A percentile compares a stretch with the other conserved stretches of the same genome.
Evolutionary conservation across 768 basidiomycete genomes (phyloP).

Genomic region (Gloeopeniophorella convolvens): DNA sequence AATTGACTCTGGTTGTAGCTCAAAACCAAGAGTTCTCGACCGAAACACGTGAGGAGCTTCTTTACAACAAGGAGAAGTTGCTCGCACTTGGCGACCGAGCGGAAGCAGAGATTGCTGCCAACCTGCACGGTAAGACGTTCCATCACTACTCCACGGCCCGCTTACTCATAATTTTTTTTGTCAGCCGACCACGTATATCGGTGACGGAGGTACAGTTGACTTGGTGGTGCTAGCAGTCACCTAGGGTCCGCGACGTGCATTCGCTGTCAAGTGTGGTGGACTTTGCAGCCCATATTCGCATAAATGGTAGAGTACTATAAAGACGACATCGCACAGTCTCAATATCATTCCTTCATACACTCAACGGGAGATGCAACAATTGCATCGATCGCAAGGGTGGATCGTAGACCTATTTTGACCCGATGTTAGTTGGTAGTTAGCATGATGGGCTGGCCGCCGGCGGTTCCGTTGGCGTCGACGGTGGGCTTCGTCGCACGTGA

Average conservation of each 20-base stretch:
- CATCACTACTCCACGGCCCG: slow-evolving; percentile 3
- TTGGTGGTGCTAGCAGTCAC: background rate
- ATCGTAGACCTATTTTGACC: too few relatives aligned
- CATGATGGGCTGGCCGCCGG: background rate
- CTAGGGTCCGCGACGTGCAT: background rate
- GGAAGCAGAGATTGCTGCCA: slow-evolving; percentile 97
- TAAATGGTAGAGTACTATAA: background rate
- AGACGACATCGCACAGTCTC: background rate
- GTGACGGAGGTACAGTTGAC: slow-evolving; percentile 33
- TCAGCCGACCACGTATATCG: slow-evolving; percentile 86
- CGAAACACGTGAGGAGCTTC: slow-evolving; percentile 94
- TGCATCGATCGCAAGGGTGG: too few relatives aligned
- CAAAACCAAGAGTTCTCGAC: slow-evolving; percentile 98
- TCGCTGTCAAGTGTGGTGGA: background rate
- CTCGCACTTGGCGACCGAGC: slow-evolving; percentile 93
- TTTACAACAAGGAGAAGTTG: slow-evolving; percentile 99
- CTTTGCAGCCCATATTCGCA: background rate
- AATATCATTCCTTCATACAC: slow-evolving; percentile 1
- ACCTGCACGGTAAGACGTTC: slow-evolving; percentile 58
- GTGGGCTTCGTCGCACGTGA: slow-evolving; percentile 9
- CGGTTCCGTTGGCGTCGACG: background rate
- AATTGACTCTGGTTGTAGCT: slow-evolving; percentile 39
- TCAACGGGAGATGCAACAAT: background rate
- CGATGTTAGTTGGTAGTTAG: background rate
- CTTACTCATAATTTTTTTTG: slow-evolving; percentile 20